These are phyloP conservation scores for Pichia sp. DNA, from an alignment of 1,139 yeast species.

Conservation along the genomic window DNA sequence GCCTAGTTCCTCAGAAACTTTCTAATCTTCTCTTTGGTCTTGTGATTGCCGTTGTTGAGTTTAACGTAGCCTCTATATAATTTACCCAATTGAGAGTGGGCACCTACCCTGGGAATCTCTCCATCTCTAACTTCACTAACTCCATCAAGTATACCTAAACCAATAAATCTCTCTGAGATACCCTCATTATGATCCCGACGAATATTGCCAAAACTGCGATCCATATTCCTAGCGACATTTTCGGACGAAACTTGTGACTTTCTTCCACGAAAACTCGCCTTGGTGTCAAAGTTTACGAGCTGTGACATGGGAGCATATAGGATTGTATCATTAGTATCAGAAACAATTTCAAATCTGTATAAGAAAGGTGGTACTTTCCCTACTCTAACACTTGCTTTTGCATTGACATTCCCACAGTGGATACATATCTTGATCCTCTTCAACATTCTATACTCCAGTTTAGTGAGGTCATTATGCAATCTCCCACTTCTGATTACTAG, in stretches of 20 bases:
- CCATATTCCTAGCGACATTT: too few relatives aligned
- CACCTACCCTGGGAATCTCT: slow-evolving; percentile 2
- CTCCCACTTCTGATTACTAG: slow-evolving; percentile 2
- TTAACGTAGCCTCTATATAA: slow-evolving; percentile 7
- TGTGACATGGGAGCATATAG: slow-evolving; percentile 2
- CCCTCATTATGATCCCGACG: too few relatives aligned
- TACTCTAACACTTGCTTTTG: slow-evolving; percentile 1
- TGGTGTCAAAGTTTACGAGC: too few relatives aligned
- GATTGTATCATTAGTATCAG: slow-evolving; percentile 3
- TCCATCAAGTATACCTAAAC: slow-evolving; percentile 5
- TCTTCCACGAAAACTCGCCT: too few relatives aligned
- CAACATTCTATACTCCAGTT: slow-evolving; percentile 2
- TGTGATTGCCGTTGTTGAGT: slow-evolving; percentile 5
- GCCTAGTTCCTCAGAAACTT: too few relatives aligned
- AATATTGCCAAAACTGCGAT: too few relatives aligned
- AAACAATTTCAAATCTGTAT: slow-evolving; percentile 3
- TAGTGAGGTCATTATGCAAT: slow-evolving; percentile 3
- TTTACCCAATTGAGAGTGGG: slow-evolving; percentile 3
- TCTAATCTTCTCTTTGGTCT: slow-evolving; percentile 4
- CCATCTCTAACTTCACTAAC: slow-evolving; percentile 4
- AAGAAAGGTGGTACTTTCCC: slow-evolving; percentile 2
- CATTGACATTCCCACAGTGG: not conserved
- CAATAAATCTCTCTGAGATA: too few relatives aligned
- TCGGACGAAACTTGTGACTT: too few relatives aligned
- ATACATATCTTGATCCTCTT: slow-evolving; percentile 2